Percentiles rank a stretch among this genome's conserved stretches.
phyloP scores from a whole-genome alignment of 768 basidiomycete species.

The Tylopilus balloui region DNA sequence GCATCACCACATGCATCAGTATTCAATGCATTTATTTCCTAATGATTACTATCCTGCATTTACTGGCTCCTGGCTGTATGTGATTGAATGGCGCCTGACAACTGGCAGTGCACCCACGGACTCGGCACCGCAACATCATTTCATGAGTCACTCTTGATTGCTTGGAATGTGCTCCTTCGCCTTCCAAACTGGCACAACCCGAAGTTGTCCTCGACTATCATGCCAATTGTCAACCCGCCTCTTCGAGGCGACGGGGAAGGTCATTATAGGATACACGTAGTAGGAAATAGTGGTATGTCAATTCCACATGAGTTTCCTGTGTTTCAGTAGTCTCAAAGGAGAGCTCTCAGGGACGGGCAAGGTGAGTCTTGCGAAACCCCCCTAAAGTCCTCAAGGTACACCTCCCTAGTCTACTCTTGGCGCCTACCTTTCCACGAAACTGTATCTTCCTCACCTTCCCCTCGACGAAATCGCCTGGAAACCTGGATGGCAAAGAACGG shows the following conservation, averaged over 20 bases:
- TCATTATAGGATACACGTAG: slow-evolving; percentile 41
- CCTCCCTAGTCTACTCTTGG: slow-evolving; percentile 46
- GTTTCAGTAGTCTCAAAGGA: background rate
- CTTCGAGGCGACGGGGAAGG: slow-evolving; percentile 45
- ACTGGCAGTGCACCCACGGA: too few relatives aligned
- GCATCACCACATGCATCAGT: background rate
- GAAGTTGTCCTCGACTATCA: background rate
- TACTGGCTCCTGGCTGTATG: too few relatives aligned
- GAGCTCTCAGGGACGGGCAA: slow-evolving; percentile 35
- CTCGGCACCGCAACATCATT: background rate
- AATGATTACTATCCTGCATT: background rate
- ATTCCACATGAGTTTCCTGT: background rate
- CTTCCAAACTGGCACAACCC: too few relatives aligned
- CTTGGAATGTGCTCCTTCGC: too few relatives aligned
- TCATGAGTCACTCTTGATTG: background rate
- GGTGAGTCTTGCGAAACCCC: slow-evolving; percentile 21
- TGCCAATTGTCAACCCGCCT: slow-evolving; percentile 9
- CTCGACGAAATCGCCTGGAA: slow-evolving; percentile 48
- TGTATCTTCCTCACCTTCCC: slow-evolving; percentile 46
- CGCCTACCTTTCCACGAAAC: slow-evolving; percentile 37
- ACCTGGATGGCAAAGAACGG: slow-evolving; percentile 41
- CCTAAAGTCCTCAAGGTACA: background rate
- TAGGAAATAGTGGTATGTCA: slow-evolving; percentile 51
- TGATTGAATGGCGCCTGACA: too few relatives aligned
- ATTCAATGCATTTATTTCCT: background rate